Percentiles rank a stretch among this genome's conserved stretches.
Conservation (phyloP, 495 filamentous ascomycete species). For the Elasticomyces elasticus region DNA sequence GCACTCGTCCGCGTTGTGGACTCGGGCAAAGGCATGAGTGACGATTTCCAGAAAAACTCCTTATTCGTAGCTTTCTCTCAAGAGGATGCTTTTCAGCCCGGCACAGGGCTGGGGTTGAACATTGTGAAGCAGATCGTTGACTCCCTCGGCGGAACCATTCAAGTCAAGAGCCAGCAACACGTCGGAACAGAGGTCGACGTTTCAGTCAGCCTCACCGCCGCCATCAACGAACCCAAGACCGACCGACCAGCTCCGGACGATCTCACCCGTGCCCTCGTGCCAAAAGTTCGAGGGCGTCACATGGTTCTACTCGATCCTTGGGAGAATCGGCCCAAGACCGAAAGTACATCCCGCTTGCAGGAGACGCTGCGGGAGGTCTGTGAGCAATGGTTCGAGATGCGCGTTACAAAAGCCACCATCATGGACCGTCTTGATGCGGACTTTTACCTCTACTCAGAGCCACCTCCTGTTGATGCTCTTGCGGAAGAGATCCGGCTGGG, state of each 20-base stretch:
- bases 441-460: conserved; percentile 3
- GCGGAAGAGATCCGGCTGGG: background rate
- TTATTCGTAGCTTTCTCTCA: conserved; percentile 29
- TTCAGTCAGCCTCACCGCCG: conserved; percentile 5
- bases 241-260: background rate
- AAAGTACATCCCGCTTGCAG: background rate
- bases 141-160: conserved; percentile 22
- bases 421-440: background rate
- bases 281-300: background rate
- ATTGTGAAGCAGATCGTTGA: conserved; percentile 29
- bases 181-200: conserved; percentile 24
- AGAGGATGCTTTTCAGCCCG: conserved; percentile 25
- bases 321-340: background rate
- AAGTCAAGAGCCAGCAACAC: conserved; percentile 15
- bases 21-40: conserved; percentile 27
- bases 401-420: background rate
- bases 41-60: conserved; percentile 21
- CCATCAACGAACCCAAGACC: background rate
- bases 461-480: background rate
- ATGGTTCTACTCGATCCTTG: background rate
- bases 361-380: background rate
- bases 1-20: conserved; percentile 24
- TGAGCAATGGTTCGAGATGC: conserved; percentile 2
- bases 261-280: background rate
- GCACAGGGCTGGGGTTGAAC: conserved; percentile 30